Evolutionary conservation across 2,329 filamentous ascomycete species (phyloP).

Genomic region (Penicillium brasilianum): DNA sequence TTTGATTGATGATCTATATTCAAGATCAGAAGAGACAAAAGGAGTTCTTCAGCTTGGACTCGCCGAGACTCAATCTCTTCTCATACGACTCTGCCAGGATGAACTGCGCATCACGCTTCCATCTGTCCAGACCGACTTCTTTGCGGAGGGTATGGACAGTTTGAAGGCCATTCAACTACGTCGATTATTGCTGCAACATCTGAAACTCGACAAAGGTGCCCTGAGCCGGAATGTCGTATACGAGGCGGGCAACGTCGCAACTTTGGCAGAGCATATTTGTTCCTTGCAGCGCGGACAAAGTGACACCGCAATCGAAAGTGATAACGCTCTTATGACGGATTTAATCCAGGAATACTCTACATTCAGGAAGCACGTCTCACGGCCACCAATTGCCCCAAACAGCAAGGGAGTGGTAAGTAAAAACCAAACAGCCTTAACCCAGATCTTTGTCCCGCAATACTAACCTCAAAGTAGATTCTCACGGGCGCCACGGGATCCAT

Average conservation of each 20-base stretch:
- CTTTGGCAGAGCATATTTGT: slow-evolving; percentile 44
- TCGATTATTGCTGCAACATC: slow-evolving; percentile 46
- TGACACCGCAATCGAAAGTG: slow-evolving; percentile 18
- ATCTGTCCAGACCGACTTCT: slow-evolving; percentile 47
- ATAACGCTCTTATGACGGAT: slow-evolving; percentile 45
- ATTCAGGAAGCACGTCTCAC: slow-evolving; percentile 42
- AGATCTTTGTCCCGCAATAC: too few relatives aligned
- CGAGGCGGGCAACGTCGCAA: slow-evolving; percentile 46
- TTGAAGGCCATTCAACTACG: slow-evolving; percentile 54
- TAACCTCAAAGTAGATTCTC: slow-evolving; percentile 34
- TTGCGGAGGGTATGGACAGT: slow-evolving; percentile 54
- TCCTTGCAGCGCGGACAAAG: slow-evolving; percentile 34
- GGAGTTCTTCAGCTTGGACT: slow-evolving; percentile 41
- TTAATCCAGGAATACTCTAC: slow-evolving; percentile 55
- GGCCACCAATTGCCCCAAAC: slow-evolving; percentile 28
- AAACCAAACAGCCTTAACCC: too few relatives aligned
- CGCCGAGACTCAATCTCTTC: slow-evolving; percentile 39
- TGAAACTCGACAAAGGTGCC: slow-evolving; percentile 41
- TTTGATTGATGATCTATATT: slow-evolving; percentile 49
- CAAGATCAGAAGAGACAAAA: slow-evolving; percentile 22
- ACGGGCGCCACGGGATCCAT: slow-evolving; percentile 54
- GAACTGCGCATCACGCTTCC: slow-evolving; percentile 42
- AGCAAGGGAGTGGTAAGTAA: slow-evolving; percentile 32
- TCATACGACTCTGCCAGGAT: slow-evolving; percentile 38
- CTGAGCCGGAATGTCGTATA: slow-evolving; percentile 49